A percentile compares a stretch with the other conserved stretches of the same genome.
phyloP scores from a whole-genome alignment of 495 filamentous ascomycete genomes.

The Penicillium verhagenii region DNA sequence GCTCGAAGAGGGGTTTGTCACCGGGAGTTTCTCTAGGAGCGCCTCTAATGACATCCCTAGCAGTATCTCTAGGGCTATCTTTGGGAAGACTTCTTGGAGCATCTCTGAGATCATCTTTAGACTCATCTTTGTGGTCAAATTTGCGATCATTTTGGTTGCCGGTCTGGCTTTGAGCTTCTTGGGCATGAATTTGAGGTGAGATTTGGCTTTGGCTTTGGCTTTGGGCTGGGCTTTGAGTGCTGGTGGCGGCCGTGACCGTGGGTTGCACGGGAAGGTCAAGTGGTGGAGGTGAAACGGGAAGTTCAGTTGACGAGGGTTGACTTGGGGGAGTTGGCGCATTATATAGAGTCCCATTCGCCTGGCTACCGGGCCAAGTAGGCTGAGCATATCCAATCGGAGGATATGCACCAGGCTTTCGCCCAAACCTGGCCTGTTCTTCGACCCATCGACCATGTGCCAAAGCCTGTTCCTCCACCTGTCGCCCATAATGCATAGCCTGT shows the following conservation, averaged over 20 bases:
- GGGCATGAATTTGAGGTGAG: neutral
- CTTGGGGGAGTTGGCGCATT: neutral
- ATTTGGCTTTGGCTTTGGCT: neutral
- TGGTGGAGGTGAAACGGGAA: neutral
- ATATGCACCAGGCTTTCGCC: constrained; percentile 22
- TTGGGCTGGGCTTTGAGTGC: neutral
- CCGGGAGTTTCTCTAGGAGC: too few relatives aligned
- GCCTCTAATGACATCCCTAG: too few relatives aligned
- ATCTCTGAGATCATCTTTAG: too few relatives aligned
- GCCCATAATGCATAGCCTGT: constrained; percentile 41
- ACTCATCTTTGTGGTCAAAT: too few relatives aligned
- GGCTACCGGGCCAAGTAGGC: constrained; percentile 10
- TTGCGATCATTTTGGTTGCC: neutral
- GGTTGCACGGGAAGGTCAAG: neutral
- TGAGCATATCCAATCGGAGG: constrained; percentile 3
- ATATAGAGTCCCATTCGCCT: neutral
- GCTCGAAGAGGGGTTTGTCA: constrained; percentile 16
- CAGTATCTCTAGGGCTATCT: too few relatives aligned
- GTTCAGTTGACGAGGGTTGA: neutral
- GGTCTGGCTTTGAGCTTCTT: constrained; percentile 2
- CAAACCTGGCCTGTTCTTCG: constrained; percentile 39
- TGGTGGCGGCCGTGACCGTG: neutral
- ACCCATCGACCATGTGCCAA: constrained; percentile 43
- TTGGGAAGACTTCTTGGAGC: too few relatives aligned
- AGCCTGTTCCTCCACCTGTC: constrained; percentile 44